These are phyloP conservation scores for Penicillium frequentans DNA, from an alignment of 2,329 filamentous ascomycete species.

Conservation along the genomic window DNA sequence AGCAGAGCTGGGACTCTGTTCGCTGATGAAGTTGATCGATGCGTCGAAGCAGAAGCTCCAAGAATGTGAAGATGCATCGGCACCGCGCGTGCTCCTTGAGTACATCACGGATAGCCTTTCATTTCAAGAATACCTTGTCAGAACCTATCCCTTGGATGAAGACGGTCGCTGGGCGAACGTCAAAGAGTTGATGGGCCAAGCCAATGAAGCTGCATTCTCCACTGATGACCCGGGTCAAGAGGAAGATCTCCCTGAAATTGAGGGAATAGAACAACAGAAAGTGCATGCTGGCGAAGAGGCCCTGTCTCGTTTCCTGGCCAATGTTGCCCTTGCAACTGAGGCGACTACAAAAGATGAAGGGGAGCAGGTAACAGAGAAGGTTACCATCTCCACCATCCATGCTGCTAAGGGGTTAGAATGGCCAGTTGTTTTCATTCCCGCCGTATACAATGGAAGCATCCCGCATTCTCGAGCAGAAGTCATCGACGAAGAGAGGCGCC, in stretches of 20 bases:
- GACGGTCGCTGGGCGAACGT: slow-evolving; percentile 85
- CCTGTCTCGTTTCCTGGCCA: slow-evolving; percentile 80
- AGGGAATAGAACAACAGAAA: slow-evolving; percentile 65
- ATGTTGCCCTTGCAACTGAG: slow-evolving; percentile 82
- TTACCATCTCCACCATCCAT: slow-evolving; percentile 95
- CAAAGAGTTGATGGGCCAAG: slow-evolving; percentile 80
- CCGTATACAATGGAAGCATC: slow-evolving; percentile 85
- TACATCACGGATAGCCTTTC: slow-evolving; percentile 64
- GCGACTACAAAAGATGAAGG: slow-evolving; percentile 52
- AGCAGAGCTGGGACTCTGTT: slow-evolving; percentile 57
- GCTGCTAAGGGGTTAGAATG: slow-evolving; percentile 95
- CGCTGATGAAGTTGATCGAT: slow-evolving; percentile 61
- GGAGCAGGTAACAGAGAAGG: slow-evolving; percentile 54
- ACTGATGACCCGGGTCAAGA: slow-evolving; percentile 54
- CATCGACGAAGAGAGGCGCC: slow-evolving; percentile 77
- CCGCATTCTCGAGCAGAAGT: slow-evolving; percentile 87
- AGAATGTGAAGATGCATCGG: slow-evolving; percentile 40
- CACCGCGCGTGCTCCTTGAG: slow-evolving; percentile 53
- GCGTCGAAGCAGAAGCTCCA: slow-evolving; percentile 56
- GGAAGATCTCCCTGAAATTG: slow-evolving; percentile 63
- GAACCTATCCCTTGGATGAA: slow-evolving; percentile 69
- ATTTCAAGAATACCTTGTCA: slow-evolving; percentile 72
- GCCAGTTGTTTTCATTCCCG: slow-evolving; percentile 92
- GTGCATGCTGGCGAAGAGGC: slow-evolving; percentile 58
- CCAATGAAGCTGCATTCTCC: slow-evolving; percentile 64